Percentiles rank a stretch among this genome's conserved stretches.
phyloP scores from a whole-genome alignment of 2,329 filamentous ascomycete genomes.

The Stagonosporopsis vannaccii region DNA sequence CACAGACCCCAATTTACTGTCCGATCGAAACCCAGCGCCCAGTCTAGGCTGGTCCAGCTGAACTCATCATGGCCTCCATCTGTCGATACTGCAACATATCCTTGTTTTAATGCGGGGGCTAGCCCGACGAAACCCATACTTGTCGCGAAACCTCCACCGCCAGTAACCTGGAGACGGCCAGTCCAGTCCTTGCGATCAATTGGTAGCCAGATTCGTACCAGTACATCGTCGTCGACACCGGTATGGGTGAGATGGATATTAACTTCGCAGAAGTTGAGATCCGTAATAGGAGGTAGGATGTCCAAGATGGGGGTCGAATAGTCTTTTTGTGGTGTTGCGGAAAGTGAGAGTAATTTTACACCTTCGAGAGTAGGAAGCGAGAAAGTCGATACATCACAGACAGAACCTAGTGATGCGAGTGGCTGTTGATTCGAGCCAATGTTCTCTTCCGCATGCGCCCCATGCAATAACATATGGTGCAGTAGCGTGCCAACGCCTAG shows the following conservation, averaged over 20 bases:
- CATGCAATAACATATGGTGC: background rate
- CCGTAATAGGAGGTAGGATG: background rate
- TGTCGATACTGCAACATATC: slow-evolving; percentile 33
- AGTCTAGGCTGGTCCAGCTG: slow-evolving; percentile 7
- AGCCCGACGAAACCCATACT: slow-evolving; percentile 13
- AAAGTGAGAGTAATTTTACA: background rate
- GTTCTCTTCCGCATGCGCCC: too few species aligned
- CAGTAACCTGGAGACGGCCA: slow-evolving; percentile 28
- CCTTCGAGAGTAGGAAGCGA: background rate
- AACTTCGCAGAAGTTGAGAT: slow-evolving; percentile 40
- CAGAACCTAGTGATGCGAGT: background rate
- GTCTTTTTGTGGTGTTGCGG: background rate
- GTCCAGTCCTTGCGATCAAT: slow-evolving; percentile 26
- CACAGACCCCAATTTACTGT: slow-evolving; percentile 34
- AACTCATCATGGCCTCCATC: slow-evolving; percentile 28
- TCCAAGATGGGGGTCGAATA: background rate
- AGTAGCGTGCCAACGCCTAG: background rate
- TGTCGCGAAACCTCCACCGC: slow-evolving; percentile 32
- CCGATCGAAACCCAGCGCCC: slow-evolving; percentile 21
- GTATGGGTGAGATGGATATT: slow-evolving; percentile 43
- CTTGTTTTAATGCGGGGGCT: slow-evolving; percentile 11
- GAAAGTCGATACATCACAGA: background rate
- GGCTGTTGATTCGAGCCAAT: background rate
- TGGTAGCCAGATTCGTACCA: slow-evolving; percentile 31
- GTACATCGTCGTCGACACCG: slow-evolving; percentile 26